Evolutionary conservation across 345 rosid genomes (phyloP).

Genomic region (Euphorbia lathyris): DNA sequence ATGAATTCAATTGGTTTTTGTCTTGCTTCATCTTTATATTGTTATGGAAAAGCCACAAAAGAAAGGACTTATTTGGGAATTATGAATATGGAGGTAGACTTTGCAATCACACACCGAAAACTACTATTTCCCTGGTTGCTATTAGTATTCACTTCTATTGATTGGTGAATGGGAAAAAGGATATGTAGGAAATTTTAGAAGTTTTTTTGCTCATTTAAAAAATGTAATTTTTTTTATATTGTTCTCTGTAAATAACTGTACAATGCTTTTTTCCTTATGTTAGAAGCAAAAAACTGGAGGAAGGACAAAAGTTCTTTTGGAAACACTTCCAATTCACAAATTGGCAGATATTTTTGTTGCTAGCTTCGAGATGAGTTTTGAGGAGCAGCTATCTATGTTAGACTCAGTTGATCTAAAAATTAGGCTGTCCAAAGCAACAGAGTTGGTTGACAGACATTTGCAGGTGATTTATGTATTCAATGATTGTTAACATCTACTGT

Average conservation of each 20-base stretch:
- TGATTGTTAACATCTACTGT: conserved; percentile 11
- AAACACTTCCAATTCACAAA: conserved; percentile 94
- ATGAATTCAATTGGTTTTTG: background rate
- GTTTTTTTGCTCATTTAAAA: conserved; percentile 9
- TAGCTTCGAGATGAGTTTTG: conserved; percentile 97
- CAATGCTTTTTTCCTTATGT: conserved; percentile 17
- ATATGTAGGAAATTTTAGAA: background rate
- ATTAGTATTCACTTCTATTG: background rate
- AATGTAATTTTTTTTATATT: background rate
- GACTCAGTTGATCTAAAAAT: conserved; percentile 94
- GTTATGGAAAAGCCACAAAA: background rate
- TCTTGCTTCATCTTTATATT: background rate
- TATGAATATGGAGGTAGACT: background rate
- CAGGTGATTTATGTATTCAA: conserved; percentile 54
- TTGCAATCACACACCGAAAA: background rate
- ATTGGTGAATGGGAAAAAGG: background rate
- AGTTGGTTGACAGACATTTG: conserved; percentile 95
- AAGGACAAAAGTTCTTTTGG: conserved; percentile 90
- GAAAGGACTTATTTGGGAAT: background rate
- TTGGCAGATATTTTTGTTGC: conserved; percentile 99
- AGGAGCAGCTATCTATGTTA: conserved; percentile 91
- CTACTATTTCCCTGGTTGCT: background rate
- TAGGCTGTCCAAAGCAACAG: conserved; percentile 91
- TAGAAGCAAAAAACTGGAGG: conserved; percentile 97
- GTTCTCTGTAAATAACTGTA: conserved; percentile 4